Base-by-base conservation (phyloP, 768 basidiomycete species). In the Tubosaeta sp. region DNA sequence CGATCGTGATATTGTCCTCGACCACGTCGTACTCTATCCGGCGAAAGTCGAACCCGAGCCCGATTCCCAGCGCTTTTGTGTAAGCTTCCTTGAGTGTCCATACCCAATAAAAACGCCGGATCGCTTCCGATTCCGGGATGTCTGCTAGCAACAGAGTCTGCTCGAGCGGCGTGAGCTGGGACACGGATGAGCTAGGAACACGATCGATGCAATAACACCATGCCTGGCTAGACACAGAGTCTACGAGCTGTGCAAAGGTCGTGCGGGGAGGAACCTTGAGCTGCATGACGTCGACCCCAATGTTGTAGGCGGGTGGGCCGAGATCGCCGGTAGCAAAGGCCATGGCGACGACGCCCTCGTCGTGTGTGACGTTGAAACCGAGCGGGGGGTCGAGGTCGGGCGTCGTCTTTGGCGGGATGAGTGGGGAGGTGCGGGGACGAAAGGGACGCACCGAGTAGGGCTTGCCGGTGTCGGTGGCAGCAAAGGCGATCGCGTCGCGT, bases 81-180 rank as follows among this genome's bases (percentile, higher is more conserved):
- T 92, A 93, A 4, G 92, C 90, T 66, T 94, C 91, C 69, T 94
- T 94, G 64, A 90, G 69, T 7, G 92, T 92, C 91, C 91, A 94
- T 56, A 90, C 80, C 76, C 84, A 84, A 61, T 86, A 90, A 65
- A 93, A 87, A 14, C 73, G 71, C 39, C 73, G 71, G n/a, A 87
- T 68, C 3, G 75, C 78, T 53, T 84, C 81, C 8, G 69, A 62
- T 51, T 76, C 66, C 24, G 79, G 66, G 7, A 76, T 60, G 10
- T 73, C 70, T 16, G 71, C 64, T 13, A 70, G 60, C 39, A 76
- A 54, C 5, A 61, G 36, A 5, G 44, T 49, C 48, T 58, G 66
- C 54, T 80, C 78, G 18, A 59, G 53, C 2, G 62, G 48, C 7
- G 77, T 78, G 34, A 79, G 67, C 78, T 79, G 54, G 30, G 18